Conservation (phyloP, 1,284 basidiomycete genomes). For the Rhizoctonia solani region DNA sequence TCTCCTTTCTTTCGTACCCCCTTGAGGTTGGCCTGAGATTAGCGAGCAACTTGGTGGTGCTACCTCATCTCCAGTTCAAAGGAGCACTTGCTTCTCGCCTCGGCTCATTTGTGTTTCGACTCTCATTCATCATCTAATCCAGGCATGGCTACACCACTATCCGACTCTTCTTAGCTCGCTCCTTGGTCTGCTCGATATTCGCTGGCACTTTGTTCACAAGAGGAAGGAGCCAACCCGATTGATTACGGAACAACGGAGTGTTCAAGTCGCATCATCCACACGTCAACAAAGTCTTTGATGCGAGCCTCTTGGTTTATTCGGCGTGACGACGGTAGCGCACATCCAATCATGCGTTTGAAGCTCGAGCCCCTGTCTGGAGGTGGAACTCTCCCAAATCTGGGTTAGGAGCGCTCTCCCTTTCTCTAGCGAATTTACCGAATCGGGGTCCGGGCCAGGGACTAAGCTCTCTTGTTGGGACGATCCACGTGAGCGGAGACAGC, state of each 20-base stretch:
- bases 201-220: constrained; percentile 16
- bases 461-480: not conserved
- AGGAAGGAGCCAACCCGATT: constrained; percentile 2
- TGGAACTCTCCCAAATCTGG: not conserved
- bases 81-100: constrained; percentile 2
- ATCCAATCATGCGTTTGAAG: not conserved
- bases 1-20: constrained; percentile 14
- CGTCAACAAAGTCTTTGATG: constrained; percentile 26
- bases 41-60: not conserved
- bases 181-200: constrained; percentile 32
- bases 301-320: constrained; percentile 11
- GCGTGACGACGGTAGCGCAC: constrained; percentile 7
- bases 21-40: not conserved
- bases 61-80: constrained; percentile 2
- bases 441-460: constrained; percentile 28
- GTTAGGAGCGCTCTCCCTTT: constrained; percentile 26
- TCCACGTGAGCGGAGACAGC: constrained; percentile 5
- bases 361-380: constrained; percentile 10
- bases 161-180: constrained; percentile 1
- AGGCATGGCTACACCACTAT: not conserved
- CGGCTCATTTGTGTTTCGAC: constrained; percentile 9
- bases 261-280: constrained; percentile 27
- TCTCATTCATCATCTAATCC: constrained; percentile 2
- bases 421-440: constrained; percentile 9
- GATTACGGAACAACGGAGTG: constrained; percentile 36